Base-by-base conservation (phyloP, 2,329 filamentous ascomycete genomes). In the Emergomyces orientalis region DNA sequence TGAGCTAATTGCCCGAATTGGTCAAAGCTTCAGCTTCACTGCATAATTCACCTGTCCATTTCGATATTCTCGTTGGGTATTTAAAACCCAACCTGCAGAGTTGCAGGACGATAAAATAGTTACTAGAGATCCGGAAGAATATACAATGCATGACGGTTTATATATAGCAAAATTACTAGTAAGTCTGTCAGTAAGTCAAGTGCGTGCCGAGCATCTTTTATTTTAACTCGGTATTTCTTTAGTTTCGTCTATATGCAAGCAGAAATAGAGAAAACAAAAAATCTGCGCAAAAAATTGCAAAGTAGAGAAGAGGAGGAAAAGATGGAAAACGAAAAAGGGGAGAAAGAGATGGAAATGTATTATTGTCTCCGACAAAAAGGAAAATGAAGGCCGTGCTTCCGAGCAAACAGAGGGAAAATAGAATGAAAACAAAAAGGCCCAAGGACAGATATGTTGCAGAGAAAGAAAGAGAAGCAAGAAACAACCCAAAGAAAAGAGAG, bases 281-380 rank as follows among this genome's bases (percentile, higher is more conserved):
- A 9, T 37, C 55, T 14, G 32, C 11, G 6, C 19, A 39, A 45
- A 58, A 3, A 41, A 41, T 37, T n/a, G 34, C 30, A 30, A 41
- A 61, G 9, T 45, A 62, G 56, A 22, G 19, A 11, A 56, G 4
- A 47, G 14, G 17, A 39, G 34, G 9, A 52, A 22, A 51, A 58
- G 19, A 2, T 32, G 8, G 13, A 51, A 47, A 52, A 47, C 30
- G 22, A 51, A 70, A 76, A 69, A 75, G 86, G 25, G 19, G 30
- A 41, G 2, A 43, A 58, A 30, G 56, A 19, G 25, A 19, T 19
- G 41, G 27, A 47, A 14, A 17, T 43, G 41, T 30, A 27, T 51
- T 14, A 17, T 51, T 14, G 13, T 30, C 13, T 7, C 37, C 2
- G 25, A 51, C 13, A 30, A 51, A 51, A 51, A 51, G 1, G 13